Conservation (phyloP, 805 yeast genomes). For the Yarrowia sp. region DNA sequence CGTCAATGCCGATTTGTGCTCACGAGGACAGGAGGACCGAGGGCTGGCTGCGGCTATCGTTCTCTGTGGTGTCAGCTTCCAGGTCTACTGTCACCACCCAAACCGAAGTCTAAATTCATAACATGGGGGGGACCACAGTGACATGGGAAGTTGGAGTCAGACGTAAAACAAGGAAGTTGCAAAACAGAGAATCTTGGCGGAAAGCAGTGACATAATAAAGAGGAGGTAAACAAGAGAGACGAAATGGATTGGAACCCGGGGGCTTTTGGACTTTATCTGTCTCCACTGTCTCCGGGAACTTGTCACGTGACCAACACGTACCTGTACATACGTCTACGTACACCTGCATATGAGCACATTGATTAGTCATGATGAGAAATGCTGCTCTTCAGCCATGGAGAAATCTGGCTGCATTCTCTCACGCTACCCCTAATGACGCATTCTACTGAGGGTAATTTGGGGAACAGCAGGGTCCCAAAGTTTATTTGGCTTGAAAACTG, state of each 20-base stretch:
- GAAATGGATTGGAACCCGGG: no score
- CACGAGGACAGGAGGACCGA: no score
- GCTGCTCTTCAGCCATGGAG: no score
- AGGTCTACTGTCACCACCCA: neutral
- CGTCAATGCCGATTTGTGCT: no score
- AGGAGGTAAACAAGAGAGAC: no score
- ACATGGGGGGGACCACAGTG: constrained; percentile 14
- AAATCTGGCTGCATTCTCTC: no score
- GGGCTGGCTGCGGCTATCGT: no score
- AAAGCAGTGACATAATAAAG: no score
- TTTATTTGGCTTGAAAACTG: neutral
- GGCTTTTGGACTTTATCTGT: no score
- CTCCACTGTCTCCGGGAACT: no score
- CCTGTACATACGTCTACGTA: neutral
- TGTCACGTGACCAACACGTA: constrained; percentile 7
- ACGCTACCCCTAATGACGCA: neutral
- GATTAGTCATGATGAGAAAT: neutral
- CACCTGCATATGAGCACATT: neutral
- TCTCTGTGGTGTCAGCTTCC: neutral
- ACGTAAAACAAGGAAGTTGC: constrained; percentile 10
- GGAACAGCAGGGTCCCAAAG: neutral
- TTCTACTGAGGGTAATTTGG: constrained; percentile 14
- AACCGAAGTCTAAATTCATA: constrained; percentile 16
- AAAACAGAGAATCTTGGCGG: neutral
- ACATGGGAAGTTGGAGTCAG: neutral